Evolutionary conservation across 345 rosid species (phyloP).

Genomic region (Arabis alpina): DNA sequence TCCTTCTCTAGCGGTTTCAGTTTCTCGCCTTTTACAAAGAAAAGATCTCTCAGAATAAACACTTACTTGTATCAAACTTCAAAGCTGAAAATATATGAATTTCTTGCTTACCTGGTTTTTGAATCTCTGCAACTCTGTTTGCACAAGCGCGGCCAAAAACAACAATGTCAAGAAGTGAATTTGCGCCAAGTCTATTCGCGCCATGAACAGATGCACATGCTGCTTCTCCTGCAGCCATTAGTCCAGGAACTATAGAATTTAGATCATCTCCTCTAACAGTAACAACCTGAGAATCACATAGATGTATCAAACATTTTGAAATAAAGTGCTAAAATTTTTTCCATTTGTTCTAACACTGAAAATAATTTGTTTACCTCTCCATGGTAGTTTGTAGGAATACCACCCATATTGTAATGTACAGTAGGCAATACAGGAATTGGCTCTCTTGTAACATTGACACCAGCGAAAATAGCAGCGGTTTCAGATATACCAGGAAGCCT

Average conservation of each 20-base stretch:
- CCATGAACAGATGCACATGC: constrained; percentile 99
- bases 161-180: constrained; percentile 97
- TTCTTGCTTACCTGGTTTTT: constrained; percentile 61
- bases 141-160: constrained; percentile 99
- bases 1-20: constrained; percentile 80
- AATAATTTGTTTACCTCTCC: constrained; percentile 58
- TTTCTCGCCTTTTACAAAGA: constrained; percentile 61
- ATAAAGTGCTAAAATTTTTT: background rate
- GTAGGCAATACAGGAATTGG: constrained; percentile 98
- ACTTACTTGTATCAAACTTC: no score
- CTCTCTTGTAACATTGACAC: constrained; percentile 95
- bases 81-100: background rate
- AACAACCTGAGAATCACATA: constrained; percentile 61
- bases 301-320: background rate
- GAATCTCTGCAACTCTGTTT: constrained; percentile 85
- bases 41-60: background rate
- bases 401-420: constrained; percentile 99
- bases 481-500: constrained; percentile 99
- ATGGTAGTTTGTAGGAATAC: constrained; percentile 92
- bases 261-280: constrained; percentile 68
- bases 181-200: constrained; percentile 95
- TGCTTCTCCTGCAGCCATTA: constrained; percentile 99
- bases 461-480: constrained; percentile 98
- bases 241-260: constrained; percentile 78
- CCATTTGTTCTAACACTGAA: background rate